Base-by-base conservation (phyloP, 306 rosid genomes). In the Hippophae tibetana region DNA sequence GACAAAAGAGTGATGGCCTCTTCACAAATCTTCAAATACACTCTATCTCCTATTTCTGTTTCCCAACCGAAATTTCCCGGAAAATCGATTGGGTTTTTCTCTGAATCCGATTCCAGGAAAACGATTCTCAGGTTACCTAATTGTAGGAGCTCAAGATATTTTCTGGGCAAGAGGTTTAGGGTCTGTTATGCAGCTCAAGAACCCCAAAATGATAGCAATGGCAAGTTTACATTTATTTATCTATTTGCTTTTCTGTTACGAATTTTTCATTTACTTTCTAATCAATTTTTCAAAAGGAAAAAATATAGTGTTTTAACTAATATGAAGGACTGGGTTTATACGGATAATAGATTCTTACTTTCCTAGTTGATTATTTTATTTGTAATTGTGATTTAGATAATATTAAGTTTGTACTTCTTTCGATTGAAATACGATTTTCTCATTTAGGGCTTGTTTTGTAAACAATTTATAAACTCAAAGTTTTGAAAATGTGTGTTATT, bases 141-240 rank as follows among this genome's bases (percentile, higher is more conserved):
- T 49, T 64, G 56, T 43, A 56, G 60, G 18, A 26, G 52, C 60
- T 73, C 78, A 14, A 65, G 69, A 42, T 66, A 64, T 72, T 57
- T 42, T 45, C 18, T 65, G 69, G 58, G 40, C 67, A 71, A 55
- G 50, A 57, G 76, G 42, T 61, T 78, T 52, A 74, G 71, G 27
- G 76, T 92, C 62, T 63, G 69, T 56, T 88, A 93, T 50, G 67
- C 47, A 62, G 82, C 93, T 67, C 79, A 81, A 52, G 93, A 84
- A 13, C 6, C 72, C 3, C 74, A 85, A 54, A 80, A 77, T 69
- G 77, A 83, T 69, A 84, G 64, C 73, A 88, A 83, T 77, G 99
- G 96, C 65, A 68, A 80, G 87, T 52, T 71, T 65, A 56, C n/a
- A 10, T 6, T 26, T 49, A 40, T 43, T 5, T 12, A 12, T 50